These are phyloP conservation scores for Pseudevernia furfuracea DNA, from an alignment of 495 filamentous ascomycete genomes.

Conservation along the genomic window DNA sequence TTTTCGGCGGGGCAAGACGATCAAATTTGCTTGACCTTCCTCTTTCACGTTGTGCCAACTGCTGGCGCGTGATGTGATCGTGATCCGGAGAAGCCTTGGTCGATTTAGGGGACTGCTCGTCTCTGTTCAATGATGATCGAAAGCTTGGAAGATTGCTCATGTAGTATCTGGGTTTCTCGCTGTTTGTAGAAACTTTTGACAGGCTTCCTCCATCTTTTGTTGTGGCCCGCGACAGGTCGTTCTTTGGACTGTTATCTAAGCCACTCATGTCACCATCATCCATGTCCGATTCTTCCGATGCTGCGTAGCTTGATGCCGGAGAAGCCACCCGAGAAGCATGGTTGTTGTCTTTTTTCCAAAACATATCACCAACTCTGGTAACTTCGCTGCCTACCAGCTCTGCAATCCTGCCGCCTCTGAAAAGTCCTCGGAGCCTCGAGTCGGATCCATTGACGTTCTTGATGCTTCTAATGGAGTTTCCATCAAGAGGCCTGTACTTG, in stretches of 20 bases:
- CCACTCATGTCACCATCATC: slow-evolving; percentile 34
- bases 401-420: slow-evolving; percentile 49
- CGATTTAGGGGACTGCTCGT: slow-evolving; percentile 26
- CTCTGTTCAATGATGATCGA: slow-evolving; percentile 38
- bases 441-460: slow-evolving; percentile 27
- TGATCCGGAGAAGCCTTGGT: slow-evolving; percentile 21
- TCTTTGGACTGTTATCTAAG: slow-evolving; percentile 29
- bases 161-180: slow-evolving; percentile 35
- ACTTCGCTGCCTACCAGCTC: slow-evolving; percentile 51
- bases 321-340: slow-evolving; percentile 37
- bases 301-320: slow-evolving; percentile 32
- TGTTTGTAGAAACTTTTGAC: slow-evolving; percentile 33
- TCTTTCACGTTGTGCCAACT: slow-evolving; percentile 28
- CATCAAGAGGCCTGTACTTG: slow-evolving; percentile 17
- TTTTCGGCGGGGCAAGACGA: slow-evolving; percentile 52
- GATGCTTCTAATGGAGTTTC: slow-evolving; percentile 16
- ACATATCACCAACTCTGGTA: slow-evolving; percentile 48
- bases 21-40: slow-evolving; percentile 43
- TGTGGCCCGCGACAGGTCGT: slow-evolving; percentile 32
- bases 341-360: slow-evolving; percentile 44
- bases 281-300: slow-evolving; percentile 40
- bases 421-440: slow-evolving; percentile 40
- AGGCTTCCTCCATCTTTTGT: slow-evolving; percentile 34
- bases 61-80: slow-evolving; percentile 36
- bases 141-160: slow-evolving; percentile 45